A percentile compares a stretch with the other conserved stretches of the same genome.
phyloP scores from a whole-genome alignment of 805 yeast species.

The Zygosaccharomyces bisporus region DNA sequence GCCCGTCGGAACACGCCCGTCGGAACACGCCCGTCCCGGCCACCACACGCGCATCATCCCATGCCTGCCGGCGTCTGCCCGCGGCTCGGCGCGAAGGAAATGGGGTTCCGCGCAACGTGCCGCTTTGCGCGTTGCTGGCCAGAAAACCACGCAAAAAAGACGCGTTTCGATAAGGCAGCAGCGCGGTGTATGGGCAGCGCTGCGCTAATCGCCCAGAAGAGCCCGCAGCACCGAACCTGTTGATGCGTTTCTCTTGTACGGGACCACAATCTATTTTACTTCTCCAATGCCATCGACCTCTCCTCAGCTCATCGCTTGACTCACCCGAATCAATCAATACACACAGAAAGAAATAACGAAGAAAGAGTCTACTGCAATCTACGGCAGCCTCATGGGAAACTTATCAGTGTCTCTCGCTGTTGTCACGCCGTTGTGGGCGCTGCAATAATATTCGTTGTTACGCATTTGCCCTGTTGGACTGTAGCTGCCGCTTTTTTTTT shows the following conservation, averaged over 20 bases:
- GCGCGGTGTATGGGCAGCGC: not conserved
- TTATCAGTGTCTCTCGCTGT: not conserved
- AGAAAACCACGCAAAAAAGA: constrained; percentile 7
- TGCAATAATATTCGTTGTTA: not conserved
- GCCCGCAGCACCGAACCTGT: not conserved
- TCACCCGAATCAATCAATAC: not conserved
- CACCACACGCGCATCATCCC: too few relatives aligned
- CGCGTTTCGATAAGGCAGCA: constrained; percentile 1
- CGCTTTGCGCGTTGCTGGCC: not conserved
- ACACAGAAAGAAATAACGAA: too few relatives aligned
- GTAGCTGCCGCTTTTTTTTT: not conserved
- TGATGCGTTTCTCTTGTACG: not conserved
- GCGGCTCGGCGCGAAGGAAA: not conserved
- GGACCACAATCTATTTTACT: not conserved
- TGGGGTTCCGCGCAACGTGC: not conserved
- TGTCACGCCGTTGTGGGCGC: not conserved
- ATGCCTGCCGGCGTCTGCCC: too few relatives aligned
- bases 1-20: too few relatives aligned
- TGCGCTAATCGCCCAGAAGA: not conserved
- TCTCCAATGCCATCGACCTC: not conserved
- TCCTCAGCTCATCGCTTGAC: not conserved
- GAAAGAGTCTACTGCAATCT: not conserved
- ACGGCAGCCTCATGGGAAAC: not conserved
- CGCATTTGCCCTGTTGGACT: not conserved
- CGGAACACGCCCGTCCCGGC: too few relatives aligned